Base-by-base conservation (phyloP, 805 yeast species). In the Isabelozyma pseudorhagii region DNA sequence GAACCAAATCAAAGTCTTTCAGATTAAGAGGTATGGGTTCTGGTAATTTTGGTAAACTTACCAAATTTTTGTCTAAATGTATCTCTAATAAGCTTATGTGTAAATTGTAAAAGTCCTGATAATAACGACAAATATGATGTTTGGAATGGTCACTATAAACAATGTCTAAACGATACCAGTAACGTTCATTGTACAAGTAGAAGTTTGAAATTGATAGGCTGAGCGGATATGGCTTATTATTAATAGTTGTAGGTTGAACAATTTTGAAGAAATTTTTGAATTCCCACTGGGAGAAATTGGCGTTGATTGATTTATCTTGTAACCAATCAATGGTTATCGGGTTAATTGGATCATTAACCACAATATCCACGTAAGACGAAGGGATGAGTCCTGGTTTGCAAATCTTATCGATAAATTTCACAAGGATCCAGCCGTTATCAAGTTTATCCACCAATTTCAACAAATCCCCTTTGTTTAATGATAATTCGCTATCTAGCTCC, bases 361-460 rank as follows among this genome's bases (percentile, higher is more conserved):
- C 79, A 25, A 77, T 75, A 45, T 71, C 77, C 18, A 74, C 78
- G 55, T 76, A 77, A 36, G 72, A 66, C 2, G 80, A 76, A 1
- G 85, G 85, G 2, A 82, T 72, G 49, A 81, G 63, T 1, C 85
- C 85, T 1, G 79, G 75, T 4, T 59, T 62, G 4, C 68, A 61
- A 29, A 79, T 50, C 50, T 74, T 68, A 40, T 78, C 80, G 34
- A 82, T 72, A n/a, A 80, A 76, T 59, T 81, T 80, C 8, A 80
- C 86, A 41, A 80, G 60, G 2, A 81, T 61, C 83, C 84, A 80
- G 1, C 84, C 86, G 55, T 77, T 74, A 1, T 77, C 77, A 40
- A 68, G 71, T 40, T 77, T 62, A 46, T 77, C 77, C 5, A 81
- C 52, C 17, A 82, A 61, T 56, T 79, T 81, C 27, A 82, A 62